Base-by-base conservation (phyloP, 2,329 filamentous ascomycete species). In the Nothophaeocryptopus gaeumannii region DNA sequence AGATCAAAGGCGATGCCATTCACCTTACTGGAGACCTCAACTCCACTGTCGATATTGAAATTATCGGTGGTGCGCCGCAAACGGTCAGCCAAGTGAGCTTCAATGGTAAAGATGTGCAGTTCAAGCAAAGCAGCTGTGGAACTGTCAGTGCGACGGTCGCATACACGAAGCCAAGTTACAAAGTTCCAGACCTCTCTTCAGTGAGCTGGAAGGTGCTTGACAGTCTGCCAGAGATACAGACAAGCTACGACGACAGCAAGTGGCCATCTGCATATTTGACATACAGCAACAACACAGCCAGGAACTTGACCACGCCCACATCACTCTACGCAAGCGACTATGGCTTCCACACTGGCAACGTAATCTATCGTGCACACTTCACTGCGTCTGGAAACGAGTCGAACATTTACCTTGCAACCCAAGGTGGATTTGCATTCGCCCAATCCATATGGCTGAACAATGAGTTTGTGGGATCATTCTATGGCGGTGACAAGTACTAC, bases 11-110 rank as follows among this genome's bases (percentile, higher is more conserved):
- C 2, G 72, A 70, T n/a, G 75, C 76, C 1, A 72, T 92, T 4
- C 73, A 78, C 10, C 66, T 92, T 2, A 79, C 78, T 3, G 88
- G 84, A 2, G 88, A 93, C 60, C 76, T 91, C 54, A 91, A 92
- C 58, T 67, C 75, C 0, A 89, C 86, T 0, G 83, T 83, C 0
- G 62, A 78, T 0, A 68, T 92, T 11, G 85, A 90, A 56, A 74
- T 92, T 15, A 79, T 89, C 30, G 83, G 85, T 3, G 83, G 73
- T 3, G 76, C 80, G 0, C 77, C 81, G 0, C 64, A 70, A 0
- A 66, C 63, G 1, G 71, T 80, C 1, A 75, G 77, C n/a, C 73
- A 72, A 8, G 70, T 87, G n/a, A 75, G 74, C 8, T 84, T 85
- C 73, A 87, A 88, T 60, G 78, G 78, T 42, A 63, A 78, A 29